phyloP scores from a whole-genome alignment of 1,284 basidiomycete species.

The Microbotryomycetes sp. region DNA sequence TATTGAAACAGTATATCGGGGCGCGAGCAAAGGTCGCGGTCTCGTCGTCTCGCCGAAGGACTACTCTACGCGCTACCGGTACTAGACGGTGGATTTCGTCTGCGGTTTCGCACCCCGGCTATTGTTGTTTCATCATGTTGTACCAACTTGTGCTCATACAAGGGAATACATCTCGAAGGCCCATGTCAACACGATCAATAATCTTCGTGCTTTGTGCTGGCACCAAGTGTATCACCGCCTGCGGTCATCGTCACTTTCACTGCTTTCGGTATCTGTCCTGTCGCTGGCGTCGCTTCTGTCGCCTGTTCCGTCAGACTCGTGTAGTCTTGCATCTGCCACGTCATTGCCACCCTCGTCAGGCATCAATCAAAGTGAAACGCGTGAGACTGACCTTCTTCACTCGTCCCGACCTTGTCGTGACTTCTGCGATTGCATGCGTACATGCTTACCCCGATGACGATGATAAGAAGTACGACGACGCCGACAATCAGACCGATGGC shows the following conservation, averaged over 20 bases:
- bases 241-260: background rate
- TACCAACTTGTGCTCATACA: too few species aligned
- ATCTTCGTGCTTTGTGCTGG: too few species aligned
- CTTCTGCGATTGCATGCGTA: background rate
- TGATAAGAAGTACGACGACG: background rate
- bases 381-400: background rate
- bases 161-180: too few species aligned
- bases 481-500: background rate
- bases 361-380: too few species aligned
- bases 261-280: background rate
- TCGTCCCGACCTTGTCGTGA: background rate
- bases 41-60: slow-evolving; percentile 94
- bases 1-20: slow-evolving; percentile 95
- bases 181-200: too few species aligned
- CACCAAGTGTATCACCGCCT: background rate
- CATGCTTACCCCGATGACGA: background rate
- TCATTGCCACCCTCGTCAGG: too few species aligned
- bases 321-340: too few species aligned
- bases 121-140: too few species aligned
- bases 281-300: background rate
- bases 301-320: background rate
- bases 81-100: slow-evolving; percentile 47
- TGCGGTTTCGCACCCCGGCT: too few species aligned
- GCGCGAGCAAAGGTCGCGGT: slow-evolving; percentile 95
- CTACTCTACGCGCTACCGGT: slow-evolving; percentile 75